phyloP scores from a whole-genome alignment of 169 alveolate genomes.

The Nephromyces sp. region DNA sequence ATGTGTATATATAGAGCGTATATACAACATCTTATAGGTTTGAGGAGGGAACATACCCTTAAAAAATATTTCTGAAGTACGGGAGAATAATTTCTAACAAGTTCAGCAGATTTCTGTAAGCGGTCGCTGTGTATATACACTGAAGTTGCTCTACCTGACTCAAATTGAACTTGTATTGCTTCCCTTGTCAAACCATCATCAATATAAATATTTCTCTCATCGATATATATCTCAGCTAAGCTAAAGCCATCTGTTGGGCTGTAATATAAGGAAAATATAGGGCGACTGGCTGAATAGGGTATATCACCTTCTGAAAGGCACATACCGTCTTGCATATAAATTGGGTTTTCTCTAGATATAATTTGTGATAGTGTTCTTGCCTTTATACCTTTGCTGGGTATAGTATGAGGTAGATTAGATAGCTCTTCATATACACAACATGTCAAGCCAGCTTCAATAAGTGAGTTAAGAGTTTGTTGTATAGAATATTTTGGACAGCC shows the following conservation, averaged over 20 bases:
- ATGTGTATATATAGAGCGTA: too few species aligned
- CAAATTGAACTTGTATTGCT: not conserved
- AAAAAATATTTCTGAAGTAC: not conserved
- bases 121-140: not conserved
- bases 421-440: not conserved
- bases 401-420: not conserved
- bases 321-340: not conserved
- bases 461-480: constrained; percentile 11
- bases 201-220: not conserved
- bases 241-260: not conserved
- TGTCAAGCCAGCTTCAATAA: constrained; percentile 9
- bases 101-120: not conserved
- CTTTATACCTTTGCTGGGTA: not conserved
- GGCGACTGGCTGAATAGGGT: not conserved
- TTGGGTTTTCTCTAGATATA: not conserved
- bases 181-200: not conserved
- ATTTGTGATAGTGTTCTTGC: not conserved
- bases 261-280: not conserved
- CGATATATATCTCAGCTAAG: not conserved
- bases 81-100: not conserved
- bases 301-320: not conserved
- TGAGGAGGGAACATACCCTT: too few species aligned
- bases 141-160: not conserved
- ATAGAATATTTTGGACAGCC: constrained; percentile 23
- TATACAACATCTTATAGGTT: too few species aligned